Percentiles rank a stretch among this genome's conserved stretches.
Evolutionary conservation across 805 yeast genomes (phyloP).

Genomic region (Wickerhamomyces bovis): DNA sequence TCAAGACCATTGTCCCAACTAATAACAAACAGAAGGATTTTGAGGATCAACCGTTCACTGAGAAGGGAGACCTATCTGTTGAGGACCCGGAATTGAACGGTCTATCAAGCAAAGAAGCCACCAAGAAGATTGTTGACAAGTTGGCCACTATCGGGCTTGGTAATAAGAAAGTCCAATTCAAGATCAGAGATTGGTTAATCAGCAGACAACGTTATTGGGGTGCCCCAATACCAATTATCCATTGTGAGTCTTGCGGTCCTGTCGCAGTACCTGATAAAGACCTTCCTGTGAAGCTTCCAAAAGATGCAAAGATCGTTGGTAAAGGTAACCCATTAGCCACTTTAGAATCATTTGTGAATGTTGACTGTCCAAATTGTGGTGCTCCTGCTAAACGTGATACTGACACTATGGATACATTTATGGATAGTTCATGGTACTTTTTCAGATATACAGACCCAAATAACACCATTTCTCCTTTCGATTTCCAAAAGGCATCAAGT

Average conservation of each 20-base stretch:
- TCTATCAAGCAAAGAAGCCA: conserved; percentile 44
- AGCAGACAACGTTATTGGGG: conserved; percentile 98
- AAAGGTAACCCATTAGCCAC: conserved; percentile 65
- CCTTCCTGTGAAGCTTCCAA: conserved; percentile 78
- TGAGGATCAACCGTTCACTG: conserved; percentile 30
- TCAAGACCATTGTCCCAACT: conserved; percentile 16
- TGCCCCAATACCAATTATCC: conserved; percentile 93
- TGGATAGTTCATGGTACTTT: conserved; percentile 96
- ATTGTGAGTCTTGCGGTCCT: conserved; percentile 79
- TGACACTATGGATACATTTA: conserved; percentile 98
- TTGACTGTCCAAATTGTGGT: conserved; percentile 79
- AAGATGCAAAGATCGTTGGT: conserved; percentile 40
- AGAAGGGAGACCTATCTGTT: conserved; percentile 42
- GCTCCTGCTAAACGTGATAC: conserved; percentile 78
- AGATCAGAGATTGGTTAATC: conserved; percentile 89
- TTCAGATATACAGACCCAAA: conserved; percentile 77
- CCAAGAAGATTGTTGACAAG: conserved; percentile 34
- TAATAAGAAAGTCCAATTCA: conserved; percentile 42
- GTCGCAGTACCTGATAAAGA: conserved; percentile 90
- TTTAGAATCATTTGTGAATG: conserved; percentile 61
- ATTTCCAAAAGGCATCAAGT: conserved; percentile 38
- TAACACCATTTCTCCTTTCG: conserved; percentile 52
- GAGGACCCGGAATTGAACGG: conserved; percentile 49
- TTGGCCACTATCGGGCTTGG: conserved; percentile 42
- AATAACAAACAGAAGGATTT: conserved; percentile 7